Base-by-base conservation (phyloP, 2,329 filamentous ascomycete species). In the Colletotrichum lupini region DNA sequence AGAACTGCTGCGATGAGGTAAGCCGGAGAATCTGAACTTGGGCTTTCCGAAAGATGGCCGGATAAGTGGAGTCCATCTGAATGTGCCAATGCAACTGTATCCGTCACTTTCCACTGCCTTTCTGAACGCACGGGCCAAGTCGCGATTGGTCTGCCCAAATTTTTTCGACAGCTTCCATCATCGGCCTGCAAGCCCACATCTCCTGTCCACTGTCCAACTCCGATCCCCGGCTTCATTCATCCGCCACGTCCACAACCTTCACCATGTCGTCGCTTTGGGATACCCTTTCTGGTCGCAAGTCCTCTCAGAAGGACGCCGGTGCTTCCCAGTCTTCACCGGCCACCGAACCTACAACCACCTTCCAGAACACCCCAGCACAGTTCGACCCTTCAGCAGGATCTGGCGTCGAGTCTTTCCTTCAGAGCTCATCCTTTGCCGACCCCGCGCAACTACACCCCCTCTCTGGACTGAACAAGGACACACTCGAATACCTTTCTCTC, bases 401-500 rank as follows among this genome's bases (percentile, higher is more conserved):
- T 83, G 95, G 96, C 84, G 93, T 97, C 79, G 93, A 94, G 79
- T 93, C 94, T 69, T 98, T 99, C 85, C 91, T 98, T 73, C 92
- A 91, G 80, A 90, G 87, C 79, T 92, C 93, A 72, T 84, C 92
- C 68, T 92, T 97, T 78, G 91, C 95, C 82, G 97, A 99, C 84
- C 94, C 96, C 11, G 92, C 95, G 76, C 90, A 93, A 82, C 89
- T 99, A 79, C 97, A 99, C 83, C 97, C 97, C 58, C 92, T 99
- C 69, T 95, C 97, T 67, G 97, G 97, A 77, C 87, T 99, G 75
- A 95, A 98, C 86, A 92, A 94, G 86, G 94, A 98, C 79, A 94
- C 94, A 0, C 92, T 99, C 79, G 97, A 99, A 83, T 99, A 99
- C 84, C 90, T 99, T 76, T 92, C 93, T 30, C 92, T 99, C 80